These are phyloP conservation scores for Mentha longifolia DNA, from an alignment of 257 asterid genomes.

Conservation along the genomic window DNA sequence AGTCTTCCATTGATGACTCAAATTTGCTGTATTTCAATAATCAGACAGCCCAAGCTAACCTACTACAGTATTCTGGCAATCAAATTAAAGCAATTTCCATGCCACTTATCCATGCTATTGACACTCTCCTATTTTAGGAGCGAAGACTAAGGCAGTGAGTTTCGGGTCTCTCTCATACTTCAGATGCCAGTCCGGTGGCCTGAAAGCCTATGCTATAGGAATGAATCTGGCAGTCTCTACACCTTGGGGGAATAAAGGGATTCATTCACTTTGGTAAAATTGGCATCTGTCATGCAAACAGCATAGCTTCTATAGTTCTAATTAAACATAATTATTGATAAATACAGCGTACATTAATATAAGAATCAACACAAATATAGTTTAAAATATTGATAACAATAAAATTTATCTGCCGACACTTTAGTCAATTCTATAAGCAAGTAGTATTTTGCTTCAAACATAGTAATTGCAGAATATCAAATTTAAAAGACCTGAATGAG, in stretches of 20 bases:
- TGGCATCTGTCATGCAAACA: neutral
- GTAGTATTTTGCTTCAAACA: neutral
- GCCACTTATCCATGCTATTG: neutral
- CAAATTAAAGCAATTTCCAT: neutral
- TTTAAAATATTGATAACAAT: too few relatives aligned
- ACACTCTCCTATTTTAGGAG: neutral
- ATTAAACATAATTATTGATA: neutral
- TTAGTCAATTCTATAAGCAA: neutral
- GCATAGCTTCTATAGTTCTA: neutral
- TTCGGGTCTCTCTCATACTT: neutral
- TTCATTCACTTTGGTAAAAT: neutral
- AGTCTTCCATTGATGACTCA: neutral
- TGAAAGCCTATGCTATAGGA: neutral
- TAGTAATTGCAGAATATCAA: neutral
- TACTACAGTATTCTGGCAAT: neutral
- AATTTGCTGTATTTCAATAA: neutral
- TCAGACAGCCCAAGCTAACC: neutral
- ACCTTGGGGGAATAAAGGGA: neutral
- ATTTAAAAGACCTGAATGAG: neutral
- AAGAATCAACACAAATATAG: too few relatives aligned
- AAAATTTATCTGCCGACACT: too few relatives aligned
- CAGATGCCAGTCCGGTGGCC: neutral
- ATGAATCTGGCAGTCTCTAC: neutral
- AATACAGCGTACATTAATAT: neutral
- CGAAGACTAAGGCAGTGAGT: neutral